Base-by-base conservation (phyloP, 139 green algal genomes). In the Chlamydomonas incerta region DNA sequence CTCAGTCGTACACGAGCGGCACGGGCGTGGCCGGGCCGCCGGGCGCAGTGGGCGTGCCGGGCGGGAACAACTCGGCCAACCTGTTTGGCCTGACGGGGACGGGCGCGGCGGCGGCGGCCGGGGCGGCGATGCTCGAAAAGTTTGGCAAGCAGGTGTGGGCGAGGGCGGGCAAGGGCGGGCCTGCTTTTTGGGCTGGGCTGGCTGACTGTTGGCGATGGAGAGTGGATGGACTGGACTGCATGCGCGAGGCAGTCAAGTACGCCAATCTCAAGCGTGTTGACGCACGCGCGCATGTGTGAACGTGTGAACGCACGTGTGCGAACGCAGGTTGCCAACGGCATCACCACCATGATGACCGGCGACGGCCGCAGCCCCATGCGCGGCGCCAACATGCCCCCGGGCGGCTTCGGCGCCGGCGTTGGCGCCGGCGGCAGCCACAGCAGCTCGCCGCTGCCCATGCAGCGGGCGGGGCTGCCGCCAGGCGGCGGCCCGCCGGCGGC, bases 81-180 rank as follows among this genome's bases (percentile, higher is more conserved):
- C 41, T 50, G 41, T 50, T 50, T 8, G 41, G 41, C 41, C 41
- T 50, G 41, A 50, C 41, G 41, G 41, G 41, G 41, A 50, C 41
- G 41, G 41, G 41, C 41, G 41, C 41, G 41, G 41, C 41, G 41
- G 41, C 41, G 41, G 60, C 62, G 17, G 52, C 55, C 14, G 74
- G 52, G 3, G 74, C 52, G 33, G 72, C 80, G 35, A 55, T 82
- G 31, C 65, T 87, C 62, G 87, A 85, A 57, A 71, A 80, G 35
- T 29, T 90, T 11, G 81, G 81, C 41, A 90, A 90, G 74, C 81
- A 90, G 75, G 75, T 83, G 11, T 0, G 71, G 3, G 8, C 1
- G 2, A 23, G 69, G 29, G 66, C 24, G 2, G 55, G 11, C 13
- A 15, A 15, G 13, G 52, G 52, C 52, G 52, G 52, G n/a, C n/a